A percentile compares a stretch with the other conserved stretches of the same genome.
Conservation (phyloP, 495 filamentous ascomycete genomes). For the Chaetomium cochliodes region DNA sequence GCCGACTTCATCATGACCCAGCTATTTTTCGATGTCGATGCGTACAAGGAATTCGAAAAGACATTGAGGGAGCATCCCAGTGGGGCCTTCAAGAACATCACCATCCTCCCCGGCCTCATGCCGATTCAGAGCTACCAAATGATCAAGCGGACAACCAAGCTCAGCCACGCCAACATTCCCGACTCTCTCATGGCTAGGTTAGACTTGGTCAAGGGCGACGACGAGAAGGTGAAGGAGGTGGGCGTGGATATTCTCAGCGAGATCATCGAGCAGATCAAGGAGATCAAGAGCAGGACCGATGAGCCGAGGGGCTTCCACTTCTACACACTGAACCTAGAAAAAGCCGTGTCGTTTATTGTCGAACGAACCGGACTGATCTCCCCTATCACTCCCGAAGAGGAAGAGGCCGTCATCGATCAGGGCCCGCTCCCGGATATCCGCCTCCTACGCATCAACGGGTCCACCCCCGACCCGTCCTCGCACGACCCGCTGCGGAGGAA, state of each 20-base stretch:
- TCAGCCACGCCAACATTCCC: slow-evolving; percentile 84
- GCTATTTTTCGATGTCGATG: slow-evolving; percentile 85
- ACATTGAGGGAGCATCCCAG: slow-evolving; percentile 78
- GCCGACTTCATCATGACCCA: slow-evolving; percentile 99
- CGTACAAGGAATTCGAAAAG: slow-evolving; percentile 75
- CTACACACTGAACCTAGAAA: slow-evolving; percentile 95
- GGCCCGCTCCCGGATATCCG: slow-evolving; percentile 43
- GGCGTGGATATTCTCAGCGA: slow-evolving; percentile 71
- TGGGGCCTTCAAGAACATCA: slow-evolving; percentile 80
- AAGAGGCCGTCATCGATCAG: slow-evolving; percentile 42
- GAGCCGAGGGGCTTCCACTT: slow-evolving; percentile 83
- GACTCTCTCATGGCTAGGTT: slow-evolving; percentile 64
- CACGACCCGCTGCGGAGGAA: slow-evolving; percentile 38
- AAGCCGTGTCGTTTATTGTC: slow-evolving; percentile 88
- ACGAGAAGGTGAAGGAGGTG: slow-evolving; percentile 81
- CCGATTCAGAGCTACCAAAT: slow-evolving; percentile 97
- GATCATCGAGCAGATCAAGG: slow-evolving; percentile 67
- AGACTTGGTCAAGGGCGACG: slow-evolving; percentile 79
- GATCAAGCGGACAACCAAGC: slow-evolving; percentile 89
- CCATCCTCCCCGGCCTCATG: slow-evolving; percentile 94
- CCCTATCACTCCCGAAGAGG: slow-evolving; percentile 44
- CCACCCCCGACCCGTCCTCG: slow-evolving; percentile 25
- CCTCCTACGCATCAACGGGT: slow-evolving; percentile 36
- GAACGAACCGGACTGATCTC: slow-evolving; percentile 84
- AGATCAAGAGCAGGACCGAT: slow-evolving; percentile 51